Evolutionary conservation across 495 filamentous ascomycete species (phyloP), one percentile per base, ranked within the genome.

Genomic region (Monascus purpureus): DNA sequence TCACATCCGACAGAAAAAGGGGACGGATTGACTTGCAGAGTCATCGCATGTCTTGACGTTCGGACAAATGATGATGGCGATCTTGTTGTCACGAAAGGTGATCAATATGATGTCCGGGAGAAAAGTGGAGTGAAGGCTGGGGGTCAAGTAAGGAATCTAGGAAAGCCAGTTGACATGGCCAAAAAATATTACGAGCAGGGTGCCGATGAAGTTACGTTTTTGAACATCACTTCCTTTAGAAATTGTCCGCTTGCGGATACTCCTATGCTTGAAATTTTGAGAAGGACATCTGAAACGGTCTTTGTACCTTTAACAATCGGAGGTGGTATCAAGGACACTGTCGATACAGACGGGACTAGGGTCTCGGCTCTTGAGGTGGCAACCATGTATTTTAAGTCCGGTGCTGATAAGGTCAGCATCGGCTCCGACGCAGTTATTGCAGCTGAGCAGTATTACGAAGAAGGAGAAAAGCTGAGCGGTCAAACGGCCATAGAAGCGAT

Each of bases 61-160:
- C 80, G 90, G 6, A 73, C 90, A n/a, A 96, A 97, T 50, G 92
- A 97, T 51, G 63, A 80, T 29, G 92, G 92, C 4, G 92, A 96
- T 53, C 59, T 97, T 12, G 92, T 97, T 0, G 90, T 97, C 11
- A 97, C 90, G 4, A 97, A 97, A 57, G 90, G 90, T 6, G 90
- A 97, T 50, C 90, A 96, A 47, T 97, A 97, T 57, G 90, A 97
- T 46, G 90, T 97, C n/a, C 79, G 90, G n/a, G 90, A 95, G 47
- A 93, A 93, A 56, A 63, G 52, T 33, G 61, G 54, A 8, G 47
- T 56, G 13, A 47, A 64, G 6, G 56, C 60, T n/a, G 73, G 68
- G 30, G 75, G 85, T 13, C 67, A 75, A 32, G 90, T 97, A 19
- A 71, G 90, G 33, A 97, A 96, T 49, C 60, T 97, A 0, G 90